Evolutionary conservation across 139 green algal genomes (phyloP), one percentile per base, ranked within the genome.

Genomic region (Tetradesmus lagerheimii): DNA sequence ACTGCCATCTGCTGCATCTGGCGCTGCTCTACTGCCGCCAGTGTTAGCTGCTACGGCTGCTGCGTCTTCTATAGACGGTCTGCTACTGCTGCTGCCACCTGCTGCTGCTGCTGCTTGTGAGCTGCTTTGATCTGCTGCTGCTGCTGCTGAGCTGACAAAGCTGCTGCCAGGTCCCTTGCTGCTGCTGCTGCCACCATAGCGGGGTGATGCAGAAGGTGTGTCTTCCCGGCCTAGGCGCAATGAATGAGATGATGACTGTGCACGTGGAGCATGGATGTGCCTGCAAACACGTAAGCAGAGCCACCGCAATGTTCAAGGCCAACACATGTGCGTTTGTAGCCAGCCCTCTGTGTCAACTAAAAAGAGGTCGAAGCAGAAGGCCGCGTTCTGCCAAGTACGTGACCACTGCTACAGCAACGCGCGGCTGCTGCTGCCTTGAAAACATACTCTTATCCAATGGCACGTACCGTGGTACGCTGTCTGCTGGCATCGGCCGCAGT

Each of bases 401-500:
- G n/a, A n/a, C n/a, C n/a, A n/a, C n/a, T n/a, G n/a, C n/a, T n/a
- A n/a, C n/a, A n/a, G n/a, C n/a, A n/a, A n/a, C n/a, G n/a, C n/a
- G n/a, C n/a, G n/a, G 11, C 45, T 18, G 45, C 45, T 57, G 45
- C 45, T 18, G 45, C 45, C 45, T 57, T 57, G 45, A 12, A 57
- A 57, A 57, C 45, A 9, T 12, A 57, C 11, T 57, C 14, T 18
- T 9, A 12, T 9, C 45, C 45, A 57, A 9, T 18, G 45, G 14
- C 34, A 34, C 35, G 31, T 45, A 80, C 78, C 85, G 29, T 25
- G 9, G 75, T 41, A 86, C 2, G 34, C n/a, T 80, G 25, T 57
- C 29, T 27, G 53, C 57, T 27, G 64, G 8, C 71, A 90, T 18
- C 8, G 93, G 91, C 0, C 89, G 71, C 27, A 95, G 90, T 25